phyloP scores from a whole-genome alignment of 225 moss, liverwort and hornwort genomes.

The Polytrichum commune region DNA sequence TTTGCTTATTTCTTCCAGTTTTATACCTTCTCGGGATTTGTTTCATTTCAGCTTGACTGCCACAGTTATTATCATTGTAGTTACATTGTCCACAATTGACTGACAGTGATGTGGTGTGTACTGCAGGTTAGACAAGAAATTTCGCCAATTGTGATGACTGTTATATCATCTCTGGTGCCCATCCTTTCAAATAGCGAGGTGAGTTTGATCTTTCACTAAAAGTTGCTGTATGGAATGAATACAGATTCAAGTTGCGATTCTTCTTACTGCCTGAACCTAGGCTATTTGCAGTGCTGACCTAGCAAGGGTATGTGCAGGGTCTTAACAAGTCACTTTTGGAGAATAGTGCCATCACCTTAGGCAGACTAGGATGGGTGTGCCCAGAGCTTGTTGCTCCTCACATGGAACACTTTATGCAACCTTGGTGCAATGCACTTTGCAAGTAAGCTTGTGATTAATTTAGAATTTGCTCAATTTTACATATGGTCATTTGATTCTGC shows the following conservation, averaged over 20 bases:
- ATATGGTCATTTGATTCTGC: too few relatives aligned
- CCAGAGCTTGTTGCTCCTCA: slow-evolving; percentile 89
- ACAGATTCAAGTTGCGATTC: slow-evolving; percentile 1
- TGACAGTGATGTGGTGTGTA: not conserved
- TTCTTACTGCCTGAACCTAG: slow-evolving; percentile 6
- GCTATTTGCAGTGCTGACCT: slow-evolving; percentile 13
- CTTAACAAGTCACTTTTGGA: slow-evolving; percentile 83
- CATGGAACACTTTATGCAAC: slow-evolving; percentile 85
- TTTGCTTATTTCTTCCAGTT: too few relatives aligned
- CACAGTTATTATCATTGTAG: too few relatives aligned
- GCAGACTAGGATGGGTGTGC: slow-evolving; percentile 92
- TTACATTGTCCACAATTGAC: too few relatives aligned
- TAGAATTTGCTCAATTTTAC: too few relatives aligned
- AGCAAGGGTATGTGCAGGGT: slow-evolving; percentile 52
- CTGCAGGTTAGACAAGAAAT: slow-evolving; percentile 78
- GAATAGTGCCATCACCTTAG: slow-evolving; percentile 87
- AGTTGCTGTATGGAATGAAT: not conserved
- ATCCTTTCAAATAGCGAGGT: slow-evolving; percentile 80
- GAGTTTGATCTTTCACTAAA: not conserved
- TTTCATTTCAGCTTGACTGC: too few relatives aligned
- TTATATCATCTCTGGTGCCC: slow-evolving; percentile 75
- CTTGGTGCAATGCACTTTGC: slow-evolving; percentile 84
- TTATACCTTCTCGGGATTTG: too few relatives aligned
- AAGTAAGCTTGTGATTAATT: slow-evolving; percentile 41
- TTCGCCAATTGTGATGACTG: slow-evolving; percentile 80